A percentile compares a stretch with the other conserved stretches of the same genome.
These are phyloP conservation scores for Thraustochytrium striatum DNA, from an alignment of 352 stramenopile species.

Conservation along the genomic window DNA sequence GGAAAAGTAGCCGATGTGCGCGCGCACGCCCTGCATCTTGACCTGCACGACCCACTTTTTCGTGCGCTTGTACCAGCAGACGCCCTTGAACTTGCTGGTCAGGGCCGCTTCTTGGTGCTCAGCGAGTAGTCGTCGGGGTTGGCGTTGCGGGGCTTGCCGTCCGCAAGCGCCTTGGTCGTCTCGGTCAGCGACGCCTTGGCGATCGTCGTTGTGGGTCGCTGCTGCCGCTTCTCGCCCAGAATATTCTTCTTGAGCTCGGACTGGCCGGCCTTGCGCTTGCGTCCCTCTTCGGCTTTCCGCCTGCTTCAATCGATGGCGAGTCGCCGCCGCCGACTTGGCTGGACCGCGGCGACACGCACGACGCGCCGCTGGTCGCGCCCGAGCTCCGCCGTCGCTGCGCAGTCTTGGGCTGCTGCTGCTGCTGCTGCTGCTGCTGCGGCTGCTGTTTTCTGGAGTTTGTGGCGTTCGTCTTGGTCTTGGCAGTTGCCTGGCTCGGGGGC, in stretches of 20 bases:
- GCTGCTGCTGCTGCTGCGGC: too few relatives aligned
- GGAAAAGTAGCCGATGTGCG: slow-evolving; percentile 36
- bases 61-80: slow-evolving; percentile 47
- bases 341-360: too few relatives aligned
- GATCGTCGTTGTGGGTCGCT: too few relatives aligned
- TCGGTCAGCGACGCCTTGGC: not conserved
- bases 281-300: not conserved
- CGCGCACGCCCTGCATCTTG: slow-evolving; percentile 10
- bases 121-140: not conserved
- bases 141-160: not conserved
- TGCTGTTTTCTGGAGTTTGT: too few relatives aligned
- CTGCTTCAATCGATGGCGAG: not conserved
- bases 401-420: too few relatives aligned
- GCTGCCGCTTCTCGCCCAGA: too few relatives aligned
- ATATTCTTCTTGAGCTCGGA: not conserved
- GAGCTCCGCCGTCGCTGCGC: too few relatives aligned
- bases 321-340: not conserved
- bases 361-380: too few relatives aligned
- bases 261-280: not conserved
- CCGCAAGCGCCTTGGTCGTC: not conserved
- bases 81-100: slow-evolving; percentile 26
- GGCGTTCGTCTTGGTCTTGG: too few relatives aligned
- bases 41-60: slow-evolving; percentile 47
- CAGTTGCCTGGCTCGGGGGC: too few relatives aligned
- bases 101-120: not conserved